phyloP scores from a whole-genome alignment of 345 rosid genomes.

The Salix udensis region DNA sequence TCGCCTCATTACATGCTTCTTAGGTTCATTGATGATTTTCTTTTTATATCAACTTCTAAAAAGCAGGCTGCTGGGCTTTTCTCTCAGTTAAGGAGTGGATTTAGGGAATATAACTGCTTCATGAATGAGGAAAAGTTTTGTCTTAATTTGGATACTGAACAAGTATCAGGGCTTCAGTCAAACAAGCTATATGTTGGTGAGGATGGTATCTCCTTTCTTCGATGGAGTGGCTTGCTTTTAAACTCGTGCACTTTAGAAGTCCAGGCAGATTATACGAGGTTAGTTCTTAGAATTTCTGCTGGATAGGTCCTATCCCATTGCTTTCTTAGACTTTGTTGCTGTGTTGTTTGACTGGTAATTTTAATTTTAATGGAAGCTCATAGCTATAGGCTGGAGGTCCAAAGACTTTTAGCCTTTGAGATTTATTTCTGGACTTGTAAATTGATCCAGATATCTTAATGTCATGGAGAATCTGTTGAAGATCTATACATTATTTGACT shows the following conservation, averaged over 20 bases:
- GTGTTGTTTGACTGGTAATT: neutral
- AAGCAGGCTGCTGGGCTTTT: constrained; percentile 54
- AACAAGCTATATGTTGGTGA: constrained; percentile 45
- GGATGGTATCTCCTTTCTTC: constrained; percentile 52
- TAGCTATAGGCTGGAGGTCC: neutral
- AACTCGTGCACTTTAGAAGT: constrained; percentile 66
- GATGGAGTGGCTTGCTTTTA: constrained; percentile 82
- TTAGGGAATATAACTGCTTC: constrained; percentile 66
- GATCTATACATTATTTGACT: neutral
- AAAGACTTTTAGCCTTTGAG: neutral
- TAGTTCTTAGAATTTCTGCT: constrained; percentile 1
- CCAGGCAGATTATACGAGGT: constrained; percentile 82
- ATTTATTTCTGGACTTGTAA: neutral
- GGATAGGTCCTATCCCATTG: neutral
- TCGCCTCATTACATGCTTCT: constrained; percentile 42
- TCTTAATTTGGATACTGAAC: constrained; percentile 54
- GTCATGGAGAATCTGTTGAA: neutral
- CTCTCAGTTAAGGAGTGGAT: constrained; percentile 48
- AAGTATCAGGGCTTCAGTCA: constrained; percentile 27
- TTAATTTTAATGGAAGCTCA: neutral
- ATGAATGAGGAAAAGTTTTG: constrained; percentile 71
- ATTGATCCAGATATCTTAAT: neutral
- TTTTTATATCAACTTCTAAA: constrained; percentile 74
- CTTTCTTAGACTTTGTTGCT: neutral
- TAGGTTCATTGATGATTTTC: constrained; percentile 75